phyloP scores from a whole-genome alignment of 805 yeast species.

The Nakazawaea anatomiae region DNA sequence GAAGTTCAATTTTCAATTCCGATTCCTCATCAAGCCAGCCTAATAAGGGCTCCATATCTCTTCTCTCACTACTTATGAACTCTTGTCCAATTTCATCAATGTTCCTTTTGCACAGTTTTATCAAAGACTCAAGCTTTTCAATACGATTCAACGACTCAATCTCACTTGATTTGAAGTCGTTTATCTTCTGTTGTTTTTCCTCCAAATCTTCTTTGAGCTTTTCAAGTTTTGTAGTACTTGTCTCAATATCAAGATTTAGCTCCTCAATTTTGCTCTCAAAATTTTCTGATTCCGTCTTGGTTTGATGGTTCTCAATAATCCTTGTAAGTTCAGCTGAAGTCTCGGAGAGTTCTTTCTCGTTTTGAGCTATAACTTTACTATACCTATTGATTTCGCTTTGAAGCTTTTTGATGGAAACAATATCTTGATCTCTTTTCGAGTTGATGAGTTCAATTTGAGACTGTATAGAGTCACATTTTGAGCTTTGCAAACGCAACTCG shows the following conservation, averaged over 20 bases:
- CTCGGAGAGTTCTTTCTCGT: conserved; percentile 39
- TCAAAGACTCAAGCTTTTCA: conserved; percentile 44
- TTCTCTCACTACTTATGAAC: conserved; percentile 36
- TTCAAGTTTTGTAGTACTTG: conserved; percentile 34
- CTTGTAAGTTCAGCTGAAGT: conserved; percentile 27
- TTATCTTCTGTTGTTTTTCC: conserved; percentile 36
- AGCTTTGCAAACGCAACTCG: conserved; percentile 67
- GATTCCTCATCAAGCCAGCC: conserved; percentile 40
- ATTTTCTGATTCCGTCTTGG: conserved; percentile 21
- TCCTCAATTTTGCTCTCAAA: conserved; percentile 29
- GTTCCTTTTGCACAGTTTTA: conserved; percentile 32
- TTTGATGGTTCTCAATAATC: conserved; percentile 24
- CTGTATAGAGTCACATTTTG: conserved; percentile 71
- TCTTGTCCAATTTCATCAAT: conserved; percentile 31
- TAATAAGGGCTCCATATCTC: conserved; percentile 49
- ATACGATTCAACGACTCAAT: conserved; percentile 60
- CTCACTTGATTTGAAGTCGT: conserved; percentile 56
- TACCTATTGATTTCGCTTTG: conserved; percentile 59
- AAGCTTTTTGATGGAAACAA: conserved; percentile 50
- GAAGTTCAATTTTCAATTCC: conserved; percentile 14
- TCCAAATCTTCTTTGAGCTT: conserved; percentile 34
- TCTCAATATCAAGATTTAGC: conserved; percentile 27
- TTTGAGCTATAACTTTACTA: conserved; percentile 37
- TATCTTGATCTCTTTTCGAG: conserved; percentile 53
- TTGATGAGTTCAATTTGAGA: conserved; percentile 58